These are phyloP conservation scores for Heliosperma pusillum DNA, from an alignment of 148 eudicot genomes.

Conservation along the genomic window DNA sequence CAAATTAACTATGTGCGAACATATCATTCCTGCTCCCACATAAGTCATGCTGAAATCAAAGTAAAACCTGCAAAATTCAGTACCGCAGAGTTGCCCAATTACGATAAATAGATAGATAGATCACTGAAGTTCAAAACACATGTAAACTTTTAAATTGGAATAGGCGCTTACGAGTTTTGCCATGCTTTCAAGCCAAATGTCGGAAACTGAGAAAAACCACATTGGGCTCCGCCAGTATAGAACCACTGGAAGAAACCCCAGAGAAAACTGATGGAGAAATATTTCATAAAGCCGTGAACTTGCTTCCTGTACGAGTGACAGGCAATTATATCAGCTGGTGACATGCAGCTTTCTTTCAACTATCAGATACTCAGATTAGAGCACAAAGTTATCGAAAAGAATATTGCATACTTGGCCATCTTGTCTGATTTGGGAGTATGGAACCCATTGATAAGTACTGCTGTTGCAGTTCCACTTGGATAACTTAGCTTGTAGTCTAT, in stretches of 20 bases:
- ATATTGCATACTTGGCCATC: conserved; percentile 55
- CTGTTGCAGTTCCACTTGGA: conserved; percentile 94
- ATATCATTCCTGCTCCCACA: conserved; percentile 83
- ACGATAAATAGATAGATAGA: neutral
- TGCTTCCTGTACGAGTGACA: conserved; percentile 56
- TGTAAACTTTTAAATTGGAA: neutral
- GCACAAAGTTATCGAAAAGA: neutral
- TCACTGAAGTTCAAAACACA: neutral
- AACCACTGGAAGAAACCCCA: conserved; percentile 89
- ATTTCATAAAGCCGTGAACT: conserved; percentile 60
- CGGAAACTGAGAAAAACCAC: conserved; percentile 75
- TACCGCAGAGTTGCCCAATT: conserved; percentile 7
- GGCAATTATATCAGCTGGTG: neutral
- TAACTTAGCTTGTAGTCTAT: conserved; percentile 71
- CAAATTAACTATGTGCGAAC: conserved; percentile 67
- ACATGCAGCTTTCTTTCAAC: conserved; percentile 4
- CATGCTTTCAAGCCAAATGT: conserved; percentile 78
- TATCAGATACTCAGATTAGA: neutral
- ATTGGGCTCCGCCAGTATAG: conserved; percentile 55
- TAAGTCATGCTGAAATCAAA: conserved; percentile 80
- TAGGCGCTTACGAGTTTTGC: conserved; percentile 50
- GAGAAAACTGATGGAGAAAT: conserved; percentile 61
- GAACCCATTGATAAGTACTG: conserved; percentile 84
- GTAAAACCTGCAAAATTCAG: conserved; percentile 61
- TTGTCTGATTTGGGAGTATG: conserved; percentile 73